Evolutionary conservation across 805 yeast species (phyloP).

Genomic region (Ogataea angusta): DNA sequence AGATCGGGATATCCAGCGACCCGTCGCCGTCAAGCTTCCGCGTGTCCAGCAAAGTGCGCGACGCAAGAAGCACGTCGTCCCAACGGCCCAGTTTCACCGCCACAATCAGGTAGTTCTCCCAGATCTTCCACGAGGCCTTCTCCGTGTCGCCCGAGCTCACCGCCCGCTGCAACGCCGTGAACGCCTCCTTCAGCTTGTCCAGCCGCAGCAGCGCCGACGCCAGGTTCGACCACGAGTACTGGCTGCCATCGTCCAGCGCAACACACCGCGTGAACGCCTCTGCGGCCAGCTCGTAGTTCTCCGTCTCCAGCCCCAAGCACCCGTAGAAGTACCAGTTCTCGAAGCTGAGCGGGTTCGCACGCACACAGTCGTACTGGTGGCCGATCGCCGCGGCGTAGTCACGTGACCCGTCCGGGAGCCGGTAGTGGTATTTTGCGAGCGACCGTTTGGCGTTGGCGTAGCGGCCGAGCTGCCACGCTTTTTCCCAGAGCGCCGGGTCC

Average conservation of each 20-base stretch:
- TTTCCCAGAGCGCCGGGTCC: conserved; percentile 74
- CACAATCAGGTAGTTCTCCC: conserved; percentile 82
- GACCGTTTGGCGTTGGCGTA: conserved; percentile 86
- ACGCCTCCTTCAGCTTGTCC: conserved; percentile 72
- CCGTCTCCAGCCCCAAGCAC: conserved; percentile 76
- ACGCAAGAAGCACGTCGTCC: conserved; percentile 80
- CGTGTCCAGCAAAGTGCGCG: conserved; percentile 57
- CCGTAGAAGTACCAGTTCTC: conserved; percentile 94
- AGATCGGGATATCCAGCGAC: conserved; percentile 68
- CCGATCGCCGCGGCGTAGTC: conserved; percentile 53
- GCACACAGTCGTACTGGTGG: conserved; percentile 73
- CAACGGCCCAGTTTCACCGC: conserved; percentile 83
- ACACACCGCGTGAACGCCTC: conserved; percentile 93
- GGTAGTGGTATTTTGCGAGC: conserved; percentile 66
- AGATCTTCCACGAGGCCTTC: conserved; percentile 80
- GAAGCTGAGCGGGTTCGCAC: conserved; percentile 66
- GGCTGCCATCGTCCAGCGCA: conserved; percentile 72
- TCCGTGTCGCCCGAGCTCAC: conserved; percentile 61
- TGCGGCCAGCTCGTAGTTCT: conserved; percentile 71
- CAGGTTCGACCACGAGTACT: conserved; percentile 88
- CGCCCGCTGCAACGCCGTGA: conserved; percentile 80
- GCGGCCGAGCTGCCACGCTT: conserved; percentile 82
- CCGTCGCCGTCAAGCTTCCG: conserved; percentile 58
- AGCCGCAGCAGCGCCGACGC: conserved; percentile 71
- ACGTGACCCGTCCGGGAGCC: conserved; percentile 59